phyloP scores from a whole-genome alignment of 2,329 filamentous ascomycete genomes.

The Akanthomyces muscarius region DNA sequence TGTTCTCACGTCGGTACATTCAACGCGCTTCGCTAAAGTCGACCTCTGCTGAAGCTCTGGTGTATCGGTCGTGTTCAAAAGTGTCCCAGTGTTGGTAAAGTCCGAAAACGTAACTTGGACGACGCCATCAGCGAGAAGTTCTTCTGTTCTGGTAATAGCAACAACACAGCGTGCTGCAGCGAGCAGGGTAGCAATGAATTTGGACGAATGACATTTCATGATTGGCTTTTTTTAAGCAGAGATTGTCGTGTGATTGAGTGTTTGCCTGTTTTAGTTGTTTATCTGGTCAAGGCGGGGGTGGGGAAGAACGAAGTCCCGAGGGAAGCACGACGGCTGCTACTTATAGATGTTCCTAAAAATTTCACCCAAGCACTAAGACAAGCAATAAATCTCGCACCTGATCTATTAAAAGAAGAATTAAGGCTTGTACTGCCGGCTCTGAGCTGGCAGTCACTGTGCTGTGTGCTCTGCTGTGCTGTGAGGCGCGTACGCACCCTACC shows the following conservation, averaged over 20 bases:
- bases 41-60: background rate
- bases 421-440: background rate
- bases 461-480: background rate
- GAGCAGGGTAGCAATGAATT: background rate
- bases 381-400: background rate
- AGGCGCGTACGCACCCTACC: background rate
- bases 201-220: background rate
- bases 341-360: too few species aligned
- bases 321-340: background rate
- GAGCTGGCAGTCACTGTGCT: background rate
- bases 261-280: background rate
- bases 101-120: background rate
- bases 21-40: too few species aligned
- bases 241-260: too few species aligned
- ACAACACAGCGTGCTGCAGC: background rate
- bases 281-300: background rate
- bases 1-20: background rate
- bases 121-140: background rate
- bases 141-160: background rate
- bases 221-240: background rate
- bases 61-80: background rate
- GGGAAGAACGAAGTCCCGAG: background rate
- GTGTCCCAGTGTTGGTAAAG: background rate
- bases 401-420: background rate
- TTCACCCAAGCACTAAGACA: accelerated